These are phyloP conservation scores for Coemansia sp. DNA, from an alignment of 192 early-diverging fungal genomes.

Conservation along the genomic window DNA sequence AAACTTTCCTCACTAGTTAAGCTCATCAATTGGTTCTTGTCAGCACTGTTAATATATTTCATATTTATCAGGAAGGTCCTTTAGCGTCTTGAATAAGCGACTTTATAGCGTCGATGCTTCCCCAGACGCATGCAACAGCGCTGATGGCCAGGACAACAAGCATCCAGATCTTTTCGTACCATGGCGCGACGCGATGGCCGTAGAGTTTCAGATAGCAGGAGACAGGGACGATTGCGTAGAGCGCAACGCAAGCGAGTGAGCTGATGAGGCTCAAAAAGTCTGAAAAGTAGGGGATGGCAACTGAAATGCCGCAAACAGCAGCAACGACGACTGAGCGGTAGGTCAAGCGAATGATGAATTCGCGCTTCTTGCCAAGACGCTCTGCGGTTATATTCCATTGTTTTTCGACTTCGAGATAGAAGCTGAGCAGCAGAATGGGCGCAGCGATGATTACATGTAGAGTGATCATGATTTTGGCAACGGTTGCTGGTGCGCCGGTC, in stretches of 20 bases:
- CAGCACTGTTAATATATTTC: too few relatives aligned
- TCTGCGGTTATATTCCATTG: conserved; percentile 53
- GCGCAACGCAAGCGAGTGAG: conserved; percentile 64
- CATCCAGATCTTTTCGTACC: conserved; percentile 55
- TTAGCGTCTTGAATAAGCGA: conserved; percentile 56
- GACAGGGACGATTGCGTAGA: conserved; percentile 74
- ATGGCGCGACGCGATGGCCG: conserved; percentile 51
- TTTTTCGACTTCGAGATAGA: conserved; percentile 65
- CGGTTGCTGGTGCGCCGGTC: conserved; percentile 55
- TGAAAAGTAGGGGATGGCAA: conserved; percentile 73
- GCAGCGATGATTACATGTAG: conserved; percentile 76
- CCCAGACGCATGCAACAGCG: conserved; percentile 60
- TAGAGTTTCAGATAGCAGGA: conserved; percentile 70
- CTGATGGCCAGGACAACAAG: conserved; percentile 57
- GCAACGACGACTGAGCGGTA: conserved; percentile 61
- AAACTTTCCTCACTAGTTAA: too few relatives aligned
- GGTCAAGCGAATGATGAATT: conserved; percentile 55
- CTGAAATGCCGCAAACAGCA: conserved; percentile 56
- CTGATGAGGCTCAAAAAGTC: conserved; percentile 77
- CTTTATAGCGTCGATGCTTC: conserved; percentile 64
- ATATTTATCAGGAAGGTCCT: too few relatives aligned
- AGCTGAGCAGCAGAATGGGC: conserved; percentile 73
- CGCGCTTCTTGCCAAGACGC: conserved; percentile 41
- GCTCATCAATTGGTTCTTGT: too few relatives aligned
- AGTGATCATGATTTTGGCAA: conserved; percentile 70